Percentiles rank a stretch among this genome's conserved stretches.
phyloP scores from a whole-genome alignment of 306 rosid genomes.

The Corylus heterophylla region DNA sequence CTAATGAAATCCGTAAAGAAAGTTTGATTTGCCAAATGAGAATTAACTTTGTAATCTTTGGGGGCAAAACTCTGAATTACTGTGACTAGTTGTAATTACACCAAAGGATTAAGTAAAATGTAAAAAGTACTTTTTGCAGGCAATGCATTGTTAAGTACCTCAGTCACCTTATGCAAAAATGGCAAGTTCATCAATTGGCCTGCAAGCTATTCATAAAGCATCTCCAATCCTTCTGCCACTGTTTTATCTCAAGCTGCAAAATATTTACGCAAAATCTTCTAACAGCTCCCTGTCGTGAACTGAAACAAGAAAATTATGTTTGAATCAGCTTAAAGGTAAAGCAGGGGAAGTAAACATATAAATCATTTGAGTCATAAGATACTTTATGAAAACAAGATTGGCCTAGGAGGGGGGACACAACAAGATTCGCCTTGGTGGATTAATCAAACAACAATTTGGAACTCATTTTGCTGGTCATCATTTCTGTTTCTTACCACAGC shows the following conservation, averaged over 20 bases:
- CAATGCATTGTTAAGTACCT: neutral
- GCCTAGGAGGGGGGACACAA: neutral
- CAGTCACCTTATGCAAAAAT: constrained; percentile 3
- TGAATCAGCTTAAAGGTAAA: neutral
- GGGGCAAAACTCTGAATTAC: neutral
- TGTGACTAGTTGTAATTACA: neutral
- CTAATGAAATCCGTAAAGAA: neutral
- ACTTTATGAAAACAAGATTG: neutral
- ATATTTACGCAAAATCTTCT: neutral
- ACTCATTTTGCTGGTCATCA: neutral
- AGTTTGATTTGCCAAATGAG: neutral
- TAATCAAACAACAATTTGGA: neutral
- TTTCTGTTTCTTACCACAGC: neutral
- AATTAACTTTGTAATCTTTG: neutral
- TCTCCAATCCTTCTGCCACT: neutral
- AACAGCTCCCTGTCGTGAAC: neutral
- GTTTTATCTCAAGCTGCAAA: neutral
- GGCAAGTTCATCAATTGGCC: neutral
- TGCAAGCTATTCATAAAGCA: neutral
- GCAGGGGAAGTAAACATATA: neutral
- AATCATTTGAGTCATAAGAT: neutral
- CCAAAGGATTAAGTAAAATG: neutral
- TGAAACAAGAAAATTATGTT: neutral
- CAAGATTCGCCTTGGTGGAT: neutral
- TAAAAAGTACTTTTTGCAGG: neutral